Base-by-base conservation (phyloP, 2,329 filamentous ascomycete genomes). In the Sporothrix luriei region DNA sequence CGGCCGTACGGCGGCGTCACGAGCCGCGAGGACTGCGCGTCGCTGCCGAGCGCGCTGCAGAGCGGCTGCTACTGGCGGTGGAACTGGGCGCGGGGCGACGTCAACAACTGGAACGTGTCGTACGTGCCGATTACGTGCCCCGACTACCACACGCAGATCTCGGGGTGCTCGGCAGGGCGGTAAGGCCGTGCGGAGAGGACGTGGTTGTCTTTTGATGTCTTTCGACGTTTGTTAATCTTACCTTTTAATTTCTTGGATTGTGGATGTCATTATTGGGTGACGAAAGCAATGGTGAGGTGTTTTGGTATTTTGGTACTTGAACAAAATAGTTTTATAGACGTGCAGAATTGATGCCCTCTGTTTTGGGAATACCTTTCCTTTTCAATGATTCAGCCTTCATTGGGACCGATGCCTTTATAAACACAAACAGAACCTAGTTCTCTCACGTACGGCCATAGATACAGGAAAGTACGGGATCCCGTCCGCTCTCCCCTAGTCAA, bases 41-140 rank as follows among this genome's bases (percentile, higher is more conserved):
- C 46, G 61, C 59, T 72, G 21, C 68, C 68, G 33, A 33, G 38
- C n/a, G 9, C 14, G 6, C 66, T 72, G 21, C 66, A 69, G 49
- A 70, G 68, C 21, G 71, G 71, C 3, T 69, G 71, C 62, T 71
- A 71, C 55, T 71, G 71, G 71, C 43, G 68, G 6, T 72, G 66
- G 52, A 68, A 68, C 52, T 68, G 66, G 65, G 66, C 52, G n/a
- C 38, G 66, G 24, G 69, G 67, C 26, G 68, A 69, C 6, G 16
- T 69, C 33, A 65, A 69, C 40, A 55, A 55, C 33, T 64, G 61
- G 71, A 59, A 57, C 40, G 40, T 71, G n/a, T 51, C 68, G 16
- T 72, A 68, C 24, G 59, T 43, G 7, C 55, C 67, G n/a, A 71
- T 72, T 21, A 66, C 70, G 6, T 72, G 71, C 40, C 71, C 70